A percentile compares a stretch with the other conserved stretches of the same genome.
Evolutionary conservation across 495 filamentous ascomycete genomes (phyloP).

Genomic region (Sordaria brevicollis): DNA sequence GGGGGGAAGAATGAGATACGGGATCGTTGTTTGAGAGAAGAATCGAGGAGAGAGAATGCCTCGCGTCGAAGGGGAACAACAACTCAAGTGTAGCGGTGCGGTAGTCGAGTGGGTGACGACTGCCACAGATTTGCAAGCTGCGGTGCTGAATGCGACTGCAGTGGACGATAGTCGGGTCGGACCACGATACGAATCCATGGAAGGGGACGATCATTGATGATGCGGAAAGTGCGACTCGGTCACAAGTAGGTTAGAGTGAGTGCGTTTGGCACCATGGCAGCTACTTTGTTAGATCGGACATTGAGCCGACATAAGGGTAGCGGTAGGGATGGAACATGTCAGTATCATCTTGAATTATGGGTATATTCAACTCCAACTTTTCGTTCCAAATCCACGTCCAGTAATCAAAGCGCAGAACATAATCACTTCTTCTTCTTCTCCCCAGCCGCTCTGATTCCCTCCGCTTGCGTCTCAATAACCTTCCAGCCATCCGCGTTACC

Average conservation of each 20-base stretch:
- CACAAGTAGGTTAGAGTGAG: no score
- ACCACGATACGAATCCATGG: not conserved
- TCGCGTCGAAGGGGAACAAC: not conserved
- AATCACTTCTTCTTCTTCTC: not conserved
- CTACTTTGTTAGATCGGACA: not conserved
- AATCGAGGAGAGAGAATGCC: not conserved
- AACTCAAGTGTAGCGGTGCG: not conserved
- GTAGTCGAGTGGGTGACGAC: not conserved
- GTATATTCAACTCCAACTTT: not conserved
- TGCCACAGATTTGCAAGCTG: not conserved
- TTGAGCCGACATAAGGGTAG: not conserved
- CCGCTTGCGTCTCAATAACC: constrained; percentile 52
- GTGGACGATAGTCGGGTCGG: no score
- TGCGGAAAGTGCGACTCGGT: not conserved
- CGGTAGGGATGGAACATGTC: no score
- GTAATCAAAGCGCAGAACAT: not conserved
- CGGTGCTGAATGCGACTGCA: no score
- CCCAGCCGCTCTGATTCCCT: constrained; percentile 31
- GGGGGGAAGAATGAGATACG: not conserved
- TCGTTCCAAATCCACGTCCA: no score
- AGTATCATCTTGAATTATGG: not conserved
- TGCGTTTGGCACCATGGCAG: not conserved
- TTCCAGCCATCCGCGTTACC: constrained; percentile 53
- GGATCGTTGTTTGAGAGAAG: not conserved
- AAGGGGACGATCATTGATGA: not conserved